phyloP scores from a whole-genome alignment of 225 moss, liverwort and hornwort species.

The Asterella californica region DNA sequence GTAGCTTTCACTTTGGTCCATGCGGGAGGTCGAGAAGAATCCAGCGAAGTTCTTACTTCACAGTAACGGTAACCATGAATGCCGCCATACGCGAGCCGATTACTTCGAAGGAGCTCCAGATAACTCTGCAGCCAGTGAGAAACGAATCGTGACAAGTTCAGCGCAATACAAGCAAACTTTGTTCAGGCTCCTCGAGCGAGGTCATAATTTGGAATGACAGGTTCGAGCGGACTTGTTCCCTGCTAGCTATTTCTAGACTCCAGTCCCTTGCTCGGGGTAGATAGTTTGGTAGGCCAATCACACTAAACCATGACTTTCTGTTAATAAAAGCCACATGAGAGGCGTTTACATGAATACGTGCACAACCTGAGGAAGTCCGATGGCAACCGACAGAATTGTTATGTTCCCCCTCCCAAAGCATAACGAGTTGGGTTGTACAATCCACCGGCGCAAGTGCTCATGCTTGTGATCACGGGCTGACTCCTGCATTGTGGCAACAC shows the following conservation, averaged over 20 bases:
- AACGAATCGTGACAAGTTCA: constrained; percentile 9
- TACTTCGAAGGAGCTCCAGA: constrained; percentile 82
- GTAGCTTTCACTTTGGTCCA: constrained; percentile 96
- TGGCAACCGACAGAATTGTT: constrained; percentile 77
- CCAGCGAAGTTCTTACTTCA: constrained; percentile 73
- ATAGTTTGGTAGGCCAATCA: neutral
- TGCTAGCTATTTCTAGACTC: too few species aligned
- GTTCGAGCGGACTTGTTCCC: too few species aligned
- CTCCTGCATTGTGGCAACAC: constrained; percentile 28
- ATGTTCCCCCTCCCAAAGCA: constrained; percentile 87
- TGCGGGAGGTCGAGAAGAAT: constrained; percentile 55
- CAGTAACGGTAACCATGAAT: constrained; percentile 90
- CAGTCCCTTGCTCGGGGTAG: too few species aligned
- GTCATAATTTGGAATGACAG: neutral
- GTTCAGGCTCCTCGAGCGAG: neutral
- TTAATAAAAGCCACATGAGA: neutral
- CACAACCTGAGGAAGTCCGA: constrained; percentile 78
- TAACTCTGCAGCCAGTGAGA: constrained; percentile 68
- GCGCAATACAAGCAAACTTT: neutral
- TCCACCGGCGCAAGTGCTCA: constrained; percentile 73
- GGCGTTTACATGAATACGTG: neutral
- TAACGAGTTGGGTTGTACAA: constrained; percentile 76
- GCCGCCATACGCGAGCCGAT: constrained; percentile 77
- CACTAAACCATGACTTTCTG: neutral
- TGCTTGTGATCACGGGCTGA: constrained; percentile 45